phyloP scores from a whole-genome alignment of 306 rosid species.

The Sechiopsis laciniata region DNA sequence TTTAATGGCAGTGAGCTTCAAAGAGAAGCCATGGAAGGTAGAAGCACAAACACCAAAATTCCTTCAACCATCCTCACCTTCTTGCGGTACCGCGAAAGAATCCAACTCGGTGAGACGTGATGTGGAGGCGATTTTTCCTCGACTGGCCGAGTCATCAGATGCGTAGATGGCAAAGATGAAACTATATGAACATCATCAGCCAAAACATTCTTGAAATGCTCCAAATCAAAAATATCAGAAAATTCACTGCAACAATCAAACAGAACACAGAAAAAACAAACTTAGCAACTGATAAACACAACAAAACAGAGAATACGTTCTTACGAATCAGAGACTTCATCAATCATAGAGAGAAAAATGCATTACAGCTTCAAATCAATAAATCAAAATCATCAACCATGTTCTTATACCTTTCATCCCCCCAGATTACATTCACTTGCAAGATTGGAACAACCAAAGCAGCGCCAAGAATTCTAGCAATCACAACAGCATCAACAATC shows the following conservation, averaged over 20 bases:
- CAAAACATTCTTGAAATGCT: constrained; percentile 77
- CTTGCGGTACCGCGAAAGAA: constrained; percentile 66
- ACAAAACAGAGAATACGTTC: neutral
- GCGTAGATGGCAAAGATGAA: constrained; percentile 86
- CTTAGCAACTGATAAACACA: neutral
- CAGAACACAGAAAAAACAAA: constrained; percentile 17
- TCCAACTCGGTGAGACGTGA: constrained; percentile 75
- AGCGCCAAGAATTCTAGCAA: constrained; percentile 97
- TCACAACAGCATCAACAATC: constrained; percentile 94
- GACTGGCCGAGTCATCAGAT: constrained; percentile 66
- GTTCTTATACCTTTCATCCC: constrained; percentile 74
- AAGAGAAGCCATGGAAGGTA: neutral
- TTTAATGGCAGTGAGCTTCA: constrained; percentile 3
- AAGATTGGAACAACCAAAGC: constrained; percentile 86
- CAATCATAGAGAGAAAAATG: neutral
- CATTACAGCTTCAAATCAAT: neutral
- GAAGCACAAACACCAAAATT: neutral
- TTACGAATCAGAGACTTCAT: neutral
- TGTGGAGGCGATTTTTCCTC: constrained; percentile 74
- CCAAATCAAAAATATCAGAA: constrained; percentile 87
- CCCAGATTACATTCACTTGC: constrained; percentile 97
- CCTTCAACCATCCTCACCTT: constrained; percentile 39
- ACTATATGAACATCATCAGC: constrained; percentile 71
- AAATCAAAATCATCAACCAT: neutral
- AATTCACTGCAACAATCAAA: constrained; percentile 66